Evolutionary conservation across 768 basidiomycete genomes (phyloP), one percentile per base, ranked within the genome.

Genomic region (Coprinellus aureogranulatus): DNA sequence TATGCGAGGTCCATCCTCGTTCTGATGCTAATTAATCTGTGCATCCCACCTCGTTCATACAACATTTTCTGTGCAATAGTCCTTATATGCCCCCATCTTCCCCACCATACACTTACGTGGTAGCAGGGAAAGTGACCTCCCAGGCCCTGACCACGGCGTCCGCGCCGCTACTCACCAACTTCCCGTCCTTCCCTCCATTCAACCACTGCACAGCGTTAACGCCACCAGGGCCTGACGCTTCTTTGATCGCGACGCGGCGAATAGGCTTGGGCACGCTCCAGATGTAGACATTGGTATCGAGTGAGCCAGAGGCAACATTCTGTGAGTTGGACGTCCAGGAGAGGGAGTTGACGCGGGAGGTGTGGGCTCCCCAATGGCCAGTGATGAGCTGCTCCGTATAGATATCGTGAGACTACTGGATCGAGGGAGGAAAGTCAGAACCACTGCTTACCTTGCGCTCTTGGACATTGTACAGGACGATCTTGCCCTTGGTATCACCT

Each of bases 231-330:
- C 86, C 86, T 0, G 41, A 44, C 41, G 91, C 93, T 59, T 94
- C 94, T 78, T 87, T 88, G 68, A 98, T 86, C 26, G 86, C 80
- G 34, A 94, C 84, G 62, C 89, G 90, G 70, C 81, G 86, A 69
- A 84, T 73, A 9, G 88, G 86, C 65, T 84, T 81, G 44, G 74
- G 75, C 28, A 92, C 84, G 61, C 87, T 86, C 86, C 91, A 98
- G 25, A 98, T 74, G 66, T 94, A 97, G 4, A 96, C 84, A 62
- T 93, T 84, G 28, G 94, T 95, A 69, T 98, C 96, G n/a, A 96
- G 79, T 20, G 93, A 92, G 11, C 89, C 94, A 3, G 93, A 94
- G 11, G 87, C 94, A 60, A 90, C 82, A 66, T 94, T 86, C 59
- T 79, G 78, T 6, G 87, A 86, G 65, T 90, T 86, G 5, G 82